Percentiles rank a stretch among this genome's conserved stretches.
Conservation (phyloP, 805 yeast species). For the Pachysolen tannophilus region DNA sequence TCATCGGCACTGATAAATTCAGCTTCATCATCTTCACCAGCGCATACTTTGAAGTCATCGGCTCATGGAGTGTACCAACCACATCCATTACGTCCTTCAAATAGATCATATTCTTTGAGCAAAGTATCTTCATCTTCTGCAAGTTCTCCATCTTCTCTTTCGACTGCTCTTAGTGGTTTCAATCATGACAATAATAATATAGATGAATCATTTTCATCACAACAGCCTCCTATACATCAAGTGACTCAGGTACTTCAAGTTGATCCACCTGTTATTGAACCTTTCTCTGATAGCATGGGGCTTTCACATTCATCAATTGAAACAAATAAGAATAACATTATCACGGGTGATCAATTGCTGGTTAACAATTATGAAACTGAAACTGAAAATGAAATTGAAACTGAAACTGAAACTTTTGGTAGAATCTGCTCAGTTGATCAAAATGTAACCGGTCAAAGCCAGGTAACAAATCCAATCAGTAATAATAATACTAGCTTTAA, state of each 20-base stretch:
- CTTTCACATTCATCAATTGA: no score
- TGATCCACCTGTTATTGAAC: neutral
- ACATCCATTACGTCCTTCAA: slow-evolving; percentile 4
- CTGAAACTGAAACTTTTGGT: slow-evolving; percentile 1
- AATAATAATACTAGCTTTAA: neutral
- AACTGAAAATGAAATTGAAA: no score
- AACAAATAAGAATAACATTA: no score
- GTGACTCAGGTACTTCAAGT: slow-evolving; percentile 6
- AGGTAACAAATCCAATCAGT: neutral
- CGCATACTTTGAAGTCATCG: no score
- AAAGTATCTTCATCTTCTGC: neutral
- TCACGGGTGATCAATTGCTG: no score
- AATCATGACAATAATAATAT: neutral
- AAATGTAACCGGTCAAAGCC: neutral
- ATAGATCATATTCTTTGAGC: neutral
- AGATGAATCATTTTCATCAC: neutral
- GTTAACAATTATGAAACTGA: no score
- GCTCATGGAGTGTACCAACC: no score
- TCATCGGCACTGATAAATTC: no score
- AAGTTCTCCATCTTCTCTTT: neutral
- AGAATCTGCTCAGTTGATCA: neutral
- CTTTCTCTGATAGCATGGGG: neutral
- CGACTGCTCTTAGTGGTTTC: no score
- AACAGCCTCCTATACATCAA: neutral
- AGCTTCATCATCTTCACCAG: no score